Conservation (phyloP, 2,329 filamentous ascomycete species). For the Ophiostoma quercus region DNA sequence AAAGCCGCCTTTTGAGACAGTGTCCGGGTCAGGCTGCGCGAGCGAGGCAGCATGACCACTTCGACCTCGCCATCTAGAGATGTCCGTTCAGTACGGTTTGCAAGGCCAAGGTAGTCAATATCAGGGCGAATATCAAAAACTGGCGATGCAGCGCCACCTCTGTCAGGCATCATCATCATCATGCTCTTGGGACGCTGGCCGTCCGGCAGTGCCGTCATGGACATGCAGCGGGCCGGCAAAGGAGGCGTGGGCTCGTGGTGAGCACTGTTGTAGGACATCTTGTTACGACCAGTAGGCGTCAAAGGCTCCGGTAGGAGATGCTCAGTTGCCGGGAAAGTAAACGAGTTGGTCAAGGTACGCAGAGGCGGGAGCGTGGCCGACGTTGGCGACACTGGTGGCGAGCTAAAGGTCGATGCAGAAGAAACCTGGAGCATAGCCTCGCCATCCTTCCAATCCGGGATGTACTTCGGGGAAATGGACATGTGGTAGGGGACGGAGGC, state of each 20-base stretch:
- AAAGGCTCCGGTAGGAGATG: not conserved
- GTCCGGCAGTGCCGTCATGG: conserved; percentile 20
- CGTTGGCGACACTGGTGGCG: conserved; percentile 1
- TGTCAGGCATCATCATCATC: not conserved
- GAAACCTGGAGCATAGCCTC: not conserved
- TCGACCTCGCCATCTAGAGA: conserved; percentile 13
- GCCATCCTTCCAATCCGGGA: conserved; percentile 43
- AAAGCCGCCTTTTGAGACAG: conserved; percentile 33
- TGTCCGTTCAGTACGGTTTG: conserved; percentile 32
- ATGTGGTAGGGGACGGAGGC: conserved; percentile 54
- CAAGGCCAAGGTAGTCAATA: conserved; percentile 50
- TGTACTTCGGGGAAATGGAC: conserved; percentile 39
- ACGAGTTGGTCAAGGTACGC: conserved; percentile 6
- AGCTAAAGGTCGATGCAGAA: not conserved
- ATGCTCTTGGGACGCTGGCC: not conserved
- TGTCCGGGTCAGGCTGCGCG: conserved; percentile 33
- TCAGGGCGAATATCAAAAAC: conserved; percentile 48
- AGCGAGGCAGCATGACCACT: conserved; percentile 25
- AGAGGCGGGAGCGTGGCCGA: not conserved
- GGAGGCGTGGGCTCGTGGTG: not conserved
- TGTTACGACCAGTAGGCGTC: not conserved
- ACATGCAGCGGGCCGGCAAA: conserved; percentile 16
- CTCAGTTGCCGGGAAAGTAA: not conserved
- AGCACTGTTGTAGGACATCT: not conserved
- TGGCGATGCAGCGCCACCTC: conserved; percentile 8